These are phyloP conservation scores for Jasminum sambac DNA, from an alignment of 257 asterid genomes.

Conservation along the genomic window DNA sequence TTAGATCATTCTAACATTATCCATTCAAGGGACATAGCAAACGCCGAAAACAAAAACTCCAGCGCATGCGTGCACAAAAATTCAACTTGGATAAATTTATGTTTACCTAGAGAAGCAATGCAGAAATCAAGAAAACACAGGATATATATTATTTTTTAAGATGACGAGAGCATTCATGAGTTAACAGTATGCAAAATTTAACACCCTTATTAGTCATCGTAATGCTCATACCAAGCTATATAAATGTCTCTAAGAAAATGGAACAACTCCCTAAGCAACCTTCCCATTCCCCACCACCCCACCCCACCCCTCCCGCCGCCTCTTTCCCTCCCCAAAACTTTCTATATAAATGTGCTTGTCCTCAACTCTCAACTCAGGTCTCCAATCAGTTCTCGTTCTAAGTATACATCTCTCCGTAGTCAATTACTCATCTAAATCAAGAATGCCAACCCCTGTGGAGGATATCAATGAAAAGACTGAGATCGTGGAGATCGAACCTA, in stretches of 20 bases:
- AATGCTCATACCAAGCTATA: slow-evolving; percentile 62
- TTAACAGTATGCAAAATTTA: slow-evolving; percentile 7
- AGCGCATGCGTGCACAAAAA: no score
- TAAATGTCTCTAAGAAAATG: background rate
- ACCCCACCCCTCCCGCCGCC: slow-evolving; percentile 1
- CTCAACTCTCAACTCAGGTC: background rate
- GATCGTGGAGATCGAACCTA: slow-evolving; percentile 50
- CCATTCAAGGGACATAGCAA: no score
- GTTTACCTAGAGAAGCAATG: background rate
- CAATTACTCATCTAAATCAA: background rate
- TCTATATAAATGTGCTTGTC: slow-evolving; percentile 35
- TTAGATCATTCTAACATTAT: no score
- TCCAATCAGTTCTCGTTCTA: slow-evolving; percentile 29
- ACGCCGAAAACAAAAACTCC: no score
- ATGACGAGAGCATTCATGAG: slow-evolving; percentile 8
- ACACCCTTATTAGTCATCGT: slow-evolving; percentile 41
- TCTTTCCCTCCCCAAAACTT: slow-evolving; percentile 10
- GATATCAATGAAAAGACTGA: slow-evolving; percentile 38
- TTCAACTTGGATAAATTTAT: no score
- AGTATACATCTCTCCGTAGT: slow-evolving; percentile 14
- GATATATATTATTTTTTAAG: background rate
- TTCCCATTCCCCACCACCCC: background rate
- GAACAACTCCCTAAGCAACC: slow-evolving; percentile 4
- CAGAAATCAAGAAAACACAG: slow-evolving; percentile 3
- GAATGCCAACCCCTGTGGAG: slow-evolving; percentile 56